Conservation (phyloP, 208 protist species). For the Leishmania gerbilli region DNA sequence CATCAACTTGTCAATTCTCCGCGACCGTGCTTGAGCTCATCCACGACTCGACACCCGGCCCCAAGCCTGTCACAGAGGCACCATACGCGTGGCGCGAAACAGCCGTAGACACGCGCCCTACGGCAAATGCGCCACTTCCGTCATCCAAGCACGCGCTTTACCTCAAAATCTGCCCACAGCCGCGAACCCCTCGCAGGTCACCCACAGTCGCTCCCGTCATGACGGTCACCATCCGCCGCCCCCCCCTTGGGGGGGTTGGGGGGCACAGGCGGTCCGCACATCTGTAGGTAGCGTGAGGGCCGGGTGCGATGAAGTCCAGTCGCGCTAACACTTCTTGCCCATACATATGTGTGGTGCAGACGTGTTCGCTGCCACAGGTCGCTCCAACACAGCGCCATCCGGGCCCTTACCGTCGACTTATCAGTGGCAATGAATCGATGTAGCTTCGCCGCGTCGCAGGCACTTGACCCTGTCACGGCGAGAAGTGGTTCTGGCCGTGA, state of each 20-base stretch:
- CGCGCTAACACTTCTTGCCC: neutral
- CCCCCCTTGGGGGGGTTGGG: neutral
- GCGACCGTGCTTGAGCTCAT: too few relatives aligned
- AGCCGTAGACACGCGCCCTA: neutral
- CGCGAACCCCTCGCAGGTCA: neutral
- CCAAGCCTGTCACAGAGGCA: neutral
- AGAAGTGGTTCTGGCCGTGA: neutral
- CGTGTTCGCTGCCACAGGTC: neutral
- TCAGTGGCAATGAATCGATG: neutral
- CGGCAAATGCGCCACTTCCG: neutral
- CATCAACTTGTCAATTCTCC: too few relatives aligned
- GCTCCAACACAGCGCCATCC: neutral
- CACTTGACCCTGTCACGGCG: neutral
- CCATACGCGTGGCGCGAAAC: neutral
- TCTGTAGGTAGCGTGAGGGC: neutral
- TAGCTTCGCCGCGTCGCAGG: neutral
- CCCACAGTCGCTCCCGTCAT: neutral
- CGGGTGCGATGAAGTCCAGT: neutral
- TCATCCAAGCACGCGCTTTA: neutral
- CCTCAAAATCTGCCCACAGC: neutral
- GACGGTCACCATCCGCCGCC: neutral
- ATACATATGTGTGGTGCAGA: neutral
- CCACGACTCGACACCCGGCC: too few relatives aligned
- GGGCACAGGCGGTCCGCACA: neutral
- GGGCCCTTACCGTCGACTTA: neutral